Base-by-base conservation (phyloP, 495 filamentous ascomycete genomes). In the Penicillium odoratum region DNA sequence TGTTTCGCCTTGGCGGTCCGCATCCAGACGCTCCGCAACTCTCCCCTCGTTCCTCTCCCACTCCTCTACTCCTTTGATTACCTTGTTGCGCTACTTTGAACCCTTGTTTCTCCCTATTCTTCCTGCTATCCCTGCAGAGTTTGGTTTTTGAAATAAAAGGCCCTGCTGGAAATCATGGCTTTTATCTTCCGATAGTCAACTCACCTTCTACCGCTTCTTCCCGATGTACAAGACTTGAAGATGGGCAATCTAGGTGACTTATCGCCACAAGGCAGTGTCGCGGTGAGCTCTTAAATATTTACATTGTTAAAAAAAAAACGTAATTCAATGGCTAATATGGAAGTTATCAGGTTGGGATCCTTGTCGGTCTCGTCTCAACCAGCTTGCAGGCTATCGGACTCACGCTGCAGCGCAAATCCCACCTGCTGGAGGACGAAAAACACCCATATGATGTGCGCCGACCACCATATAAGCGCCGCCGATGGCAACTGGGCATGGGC, bases 321-420 rank as follows among this genome's bases (percentile, higher is more conserved):
- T 25, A 10, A 45, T 33, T 16, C 36, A 31, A 36, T 55, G 26
- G 42, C 70, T 65, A 44, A 61, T 60, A 30, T 56, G 16, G 46
- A 47, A 34, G 30, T 40, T 9, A 26, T 36, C 65, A 96, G 90
- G 80, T 99, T 66, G 94, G 94, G 61, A 90, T 98, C 69, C 70
- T 97, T 50, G 93, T 97, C 68, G 94, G 94, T 60, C 81, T 99
- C 55, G 64, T 96, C 54, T 97, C 93, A 59, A 96, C 94, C 47
- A 92, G 91, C 66, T 81, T 98, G 18, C 94, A 99, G 70, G 95
- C 91, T 69, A 78, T 99, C 64, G 94, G 94, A 61, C 83, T 99
- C 60, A 99, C 94, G n/a, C 83, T 98, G 21, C 94, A 99, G 77
- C 90, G 94, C 70, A 99, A 99, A 73, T 97, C 93, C 55, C 94